A percentile compares a stretch with the other conserved stretches of the same genome.
Evolutionary conservation across 1,139 yeast species (phyloP).

Genomic region (Geotrichum australiense): DNA sequence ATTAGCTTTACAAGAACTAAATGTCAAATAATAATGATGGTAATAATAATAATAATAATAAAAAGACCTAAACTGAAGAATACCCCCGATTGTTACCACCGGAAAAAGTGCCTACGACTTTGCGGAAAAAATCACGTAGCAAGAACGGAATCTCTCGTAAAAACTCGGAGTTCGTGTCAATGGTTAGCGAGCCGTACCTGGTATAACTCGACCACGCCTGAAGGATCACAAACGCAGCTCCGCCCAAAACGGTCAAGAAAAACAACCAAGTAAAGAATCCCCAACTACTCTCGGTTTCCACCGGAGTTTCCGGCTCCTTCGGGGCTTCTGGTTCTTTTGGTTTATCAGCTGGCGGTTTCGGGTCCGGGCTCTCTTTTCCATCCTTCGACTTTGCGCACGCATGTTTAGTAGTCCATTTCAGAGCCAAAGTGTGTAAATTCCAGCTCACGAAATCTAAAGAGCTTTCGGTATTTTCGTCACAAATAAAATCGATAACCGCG

Average conservation of each 20-base stretch:
- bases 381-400: conserved; percentile 38
- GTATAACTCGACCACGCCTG: conserved; percentile 66
- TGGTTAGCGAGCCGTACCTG: conserved; percentile 36
- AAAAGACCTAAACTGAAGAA: conserved; percentile 62
- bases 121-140: conserved; percentile 64
- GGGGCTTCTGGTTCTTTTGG: conserved; percentile 9
- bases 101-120: conserved; percentile 61
- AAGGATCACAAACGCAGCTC: conserved; percentile 66
- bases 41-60: conserved; percentile 11
- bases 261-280: conserved; percentile 38
- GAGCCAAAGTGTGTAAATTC: conserved; percentile 31
- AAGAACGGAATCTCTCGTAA: conserved; percentile 72
- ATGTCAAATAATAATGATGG: conserved; percentile 8
- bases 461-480: conserved; percentile 40
- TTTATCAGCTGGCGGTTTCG: neutral
- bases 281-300: conserved; percentile 22
- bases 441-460: conserved; percentile 30
- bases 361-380: neutral
- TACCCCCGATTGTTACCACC: conserved; percentile 81
- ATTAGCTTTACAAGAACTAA: conserved; percentile 50
- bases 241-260: conserved; percentile 50
- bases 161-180: conserved; percentile 44
- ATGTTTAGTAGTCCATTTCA: conserved; percentile 36
- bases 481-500: conserved; percentile 48
- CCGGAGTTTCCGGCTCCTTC: conserved; percentile 15